Evolutionary conservation across 2,329 filamentous ascomycete genomes (phyloP), one percentile per base, ranked within the genome.

Genomic region (Xylariaceae sp.): DNA sequence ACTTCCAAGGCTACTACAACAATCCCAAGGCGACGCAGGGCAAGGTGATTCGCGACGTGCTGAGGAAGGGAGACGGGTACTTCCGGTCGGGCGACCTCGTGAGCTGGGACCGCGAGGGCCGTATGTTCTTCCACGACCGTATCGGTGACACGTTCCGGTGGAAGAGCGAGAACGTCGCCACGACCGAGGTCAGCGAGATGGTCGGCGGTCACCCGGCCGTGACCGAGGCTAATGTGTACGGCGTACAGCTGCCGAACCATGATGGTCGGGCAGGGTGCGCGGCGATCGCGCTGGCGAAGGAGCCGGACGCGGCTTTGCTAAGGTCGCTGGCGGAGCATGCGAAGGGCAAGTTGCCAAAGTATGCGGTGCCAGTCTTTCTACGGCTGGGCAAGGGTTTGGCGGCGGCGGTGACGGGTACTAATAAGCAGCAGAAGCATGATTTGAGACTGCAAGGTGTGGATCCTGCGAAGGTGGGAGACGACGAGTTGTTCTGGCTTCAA

Each of bases 11-110:
- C 2, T 95, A 95, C 64, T 88, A 83, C 63, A 79, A 81, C 44
- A 89, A 94, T 60, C 62, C 73, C 12, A 73, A 75, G 24, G 87
- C 89, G 0, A 87, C 84, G 0, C 67, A 79, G 30, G 73, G 78
- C 49, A 95, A 95, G 65, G 76, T 95, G 35, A 62, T 93, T 46
- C 77, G 83, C 4, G 70, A 85, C 52, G 86, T 93, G 2, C 78
- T 93, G 49, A 68, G 65, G 44, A 83, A 83, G 55, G 88, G 85
- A 12, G 89, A 95, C 56, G 83, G 80, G 0, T 95, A 81, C 72
- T 94, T 89, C 71, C 80, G 88, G 18, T 85, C 87, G 0, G 89
- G 89, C n/a, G 89, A 95, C 55, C 74, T 93, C 15, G 67, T 93
- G 24, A 74, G 81, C n/a, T 78, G 75, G 66, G 85, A 89, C 49